These are phyloP conservation scores for Salix udensis DNA, from an alignment of 345 rosid species.

Conservation along the genomic window DNA sequence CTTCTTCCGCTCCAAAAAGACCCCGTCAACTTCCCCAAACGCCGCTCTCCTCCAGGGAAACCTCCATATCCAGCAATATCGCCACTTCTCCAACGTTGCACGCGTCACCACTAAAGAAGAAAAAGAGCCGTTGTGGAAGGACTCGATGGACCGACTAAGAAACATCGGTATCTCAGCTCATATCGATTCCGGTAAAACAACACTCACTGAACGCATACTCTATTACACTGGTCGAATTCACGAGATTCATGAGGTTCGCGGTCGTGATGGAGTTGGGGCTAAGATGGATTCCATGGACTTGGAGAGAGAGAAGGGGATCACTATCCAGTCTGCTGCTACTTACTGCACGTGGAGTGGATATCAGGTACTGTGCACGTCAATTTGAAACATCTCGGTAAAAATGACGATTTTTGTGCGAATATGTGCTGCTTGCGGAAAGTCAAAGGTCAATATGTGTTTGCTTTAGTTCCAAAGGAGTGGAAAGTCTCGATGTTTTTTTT, in stretches of 20 bases:
- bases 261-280: constrained; percentile 95
- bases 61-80: constrained; percentile 35
- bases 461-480: not conserved
- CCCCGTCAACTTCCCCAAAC: constrained; percentile 36
- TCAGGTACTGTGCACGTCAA: constrained; percentile 41
- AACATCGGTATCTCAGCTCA: constrained; percentile 98
- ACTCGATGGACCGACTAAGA: constrained; percentile 77
- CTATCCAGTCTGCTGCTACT: constrained; percentile 98
- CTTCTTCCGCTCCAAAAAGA: not conserved
- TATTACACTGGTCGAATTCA: constrained; percentile 93
- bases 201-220: constrained; percentile 82
- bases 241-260: constrained; percentile 98
- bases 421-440: not conserved
- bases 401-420: not conserved
- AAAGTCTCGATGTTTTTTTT: not conserved
- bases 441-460: no score
- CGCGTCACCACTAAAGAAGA: constrained; percentile 61
- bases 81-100: constrained; percentile 67
- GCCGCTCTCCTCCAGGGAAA: constrained; percentile 56
- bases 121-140: constrained; percentile 96
- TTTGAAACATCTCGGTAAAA: not conserved
- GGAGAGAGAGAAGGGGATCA: constrained; percentile 98
- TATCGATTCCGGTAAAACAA: constrained; percentile 97
- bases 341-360: constrained; percentile 93
- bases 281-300: constrained; percentile 99